Percentiles rank a stretch among this genome's conserved stretches.
Conservation (phyloP, 208 protist genomes). For the Angomonas deanei region DNA sequence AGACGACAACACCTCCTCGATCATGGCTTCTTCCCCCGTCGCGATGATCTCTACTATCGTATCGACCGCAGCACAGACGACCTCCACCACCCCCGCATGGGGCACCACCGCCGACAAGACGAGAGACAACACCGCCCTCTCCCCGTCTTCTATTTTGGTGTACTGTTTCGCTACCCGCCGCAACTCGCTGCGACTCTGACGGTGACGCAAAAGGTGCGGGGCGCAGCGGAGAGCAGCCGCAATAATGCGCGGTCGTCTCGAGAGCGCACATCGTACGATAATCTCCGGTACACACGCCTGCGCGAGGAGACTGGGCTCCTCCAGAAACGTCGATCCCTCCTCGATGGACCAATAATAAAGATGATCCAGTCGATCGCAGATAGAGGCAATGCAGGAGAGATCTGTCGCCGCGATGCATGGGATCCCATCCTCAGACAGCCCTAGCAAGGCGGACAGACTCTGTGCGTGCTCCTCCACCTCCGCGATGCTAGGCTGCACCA, state of each 20-base stretch:
- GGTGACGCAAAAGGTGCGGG: constrained; percentile 38
- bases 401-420: constrained; percentile 18
- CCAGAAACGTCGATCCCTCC: constrained; percentile 40
- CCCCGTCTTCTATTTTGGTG: neutral
- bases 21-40: neutral
- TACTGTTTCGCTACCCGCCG: constrained; percentile 19
- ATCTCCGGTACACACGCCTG: constrained; percentile 48
- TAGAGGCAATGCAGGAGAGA: constrained; percentile 20
- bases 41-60: constrained; percentile 1
- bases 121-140: neutral
- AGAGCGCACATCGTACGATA: constrained; percentile 32
- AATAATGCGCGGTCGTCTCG: constrained; percentile 38
- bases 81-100: constrained; percentile 5
- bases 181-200: constrained; percentile 39
- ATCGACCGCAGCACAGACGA: constrained; percentile 13
- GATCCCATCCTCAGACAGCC: constrained; percentile 10
- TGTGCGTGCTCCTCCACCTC: constrained; percentile 20
- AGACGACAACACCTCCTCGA: constrained; percentile 25
- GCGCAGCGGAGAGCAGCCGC: constrained; percentile 35
- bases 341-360: constrained; percentile 70
- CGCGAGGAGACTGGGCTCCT: constrained; percentile 49
- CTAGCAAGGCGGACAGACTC: constrained; percentile 13
- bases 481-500: constrained; percentile 8
- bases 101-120: neutral
- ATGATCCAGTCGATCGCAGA: constrained; percentile 54